Base-by-base conservation (phyloP, 1,284 basidiomycete genomes). In the Cryptococcus sp. region DNA sequence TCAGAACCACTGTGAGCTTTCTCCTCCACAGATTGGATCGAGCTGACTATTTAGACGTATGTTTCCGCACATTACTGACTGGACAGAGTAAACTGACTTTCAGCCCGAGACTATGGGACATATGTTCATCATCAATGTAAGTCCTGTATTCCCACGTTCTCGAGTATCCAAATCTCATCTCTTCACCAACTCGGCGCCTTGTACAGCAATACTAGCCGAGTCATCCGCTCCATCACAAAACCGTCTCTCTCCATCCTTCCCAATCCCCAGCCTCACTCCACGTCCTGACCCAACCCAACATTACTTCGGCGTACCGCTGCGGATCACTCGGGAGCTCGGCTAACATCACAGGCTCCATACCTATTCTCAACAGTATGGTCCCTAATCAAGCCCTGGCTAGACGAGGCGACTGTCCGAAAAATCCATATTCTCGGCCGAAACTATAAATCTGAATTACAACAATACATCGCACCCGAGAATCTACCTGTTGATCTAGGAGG, bases 81-180 rank as follows among this genome's bases (percentile, higher is more conserved):
- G 19, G 9, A 22, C 11, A 22, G 21, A 21, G 34, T 41, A 19
- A 34, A 45, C 43, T 18, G 18, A 44, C 18, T 31, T 16, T 22
- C 43, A 93, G 77, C 89, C 90, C 16, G 89, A 92, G 76, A 86
- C 83, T 59, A 94, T 97, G 92, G 92, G 92, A 77, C 88, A 88
- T 71, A 94, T 96, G 80, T 97, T 79, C 80, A 92, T 97, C 80
- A 87, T 92, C 80, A 91, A 92, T 69, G 86, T 69, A 49, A 59
- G 67, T 63, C 14, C 18, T 4, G 10, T 7, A 36, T 10, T 36
- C 34, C 34, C 19, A 16, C 28, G 7, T 45, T 40, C 49, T 48
- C 32, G 16, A 32, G 18, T 28, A 39, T 40, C 4, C 45, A 21
- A 22, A 7, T 45, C 32, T 22, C 16, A 19, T 34, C 13, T 10